Evolutionary conservation across 78 protist species (phyloP), one percentile per base, ranked within the genome.

Genomic region (Ministeria vibrans): DNA sequence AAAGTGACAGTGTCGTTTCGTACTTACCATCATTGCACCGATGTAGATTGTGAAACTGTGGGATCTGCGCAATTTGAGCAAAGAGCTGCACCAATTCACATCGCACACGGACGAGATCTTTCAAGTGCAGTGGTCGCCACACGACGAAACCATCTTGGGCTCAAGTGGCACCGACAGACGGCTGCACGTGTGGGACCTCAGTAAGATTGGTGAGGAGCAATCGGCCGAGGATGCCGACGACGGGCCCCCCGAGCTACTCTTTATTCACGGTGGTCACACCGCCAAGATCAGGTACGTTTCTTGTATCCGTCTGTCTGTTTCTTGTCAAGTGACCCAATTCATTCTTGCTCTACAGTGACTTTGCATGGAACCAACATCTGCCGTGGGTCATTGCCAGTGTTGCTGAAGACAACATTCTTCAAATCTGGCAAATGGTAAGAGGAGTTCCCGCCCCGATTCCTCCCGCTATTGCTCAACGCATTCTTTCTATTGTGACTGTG

Each of bases 191-290:
- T 96, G 98, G 98, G 99, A 96, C 81, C 70, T 95, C 42, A 38
- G 89, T 46, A 55, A 79, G 61, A 93, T 95, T 32, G 99, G 98
- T 32, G 86, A 75, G 18, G 93, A 93, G 70, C 99, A 96, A 63
- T 70, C 89, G 18, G 78, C 83, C 28, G 97, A 95, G 76, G 98
- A 95, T 44, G 92, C 96, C 39, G 86, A 89, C 44, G 98, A 95
- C 61, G 98, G 97, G 36, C 97, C 98, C 1, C 96, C 98, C 0
- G 98, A 94, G 84, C 87, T 94, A 0, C 36, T 94, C 78, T 97
- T 96, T 78, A 81, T 97, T 55, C 99, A 97, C 72, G 98, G 95
- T 28, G 99, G 99, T 13, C 99, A 97, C 87, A 97, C 98, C 0
- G 45, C 79, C 44, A 84, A 84, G 68, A 82, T 96, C 28, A 72